Conservation (phyloP, 441 rosid genomes). For the Bruguiera hainesii region DNA sequence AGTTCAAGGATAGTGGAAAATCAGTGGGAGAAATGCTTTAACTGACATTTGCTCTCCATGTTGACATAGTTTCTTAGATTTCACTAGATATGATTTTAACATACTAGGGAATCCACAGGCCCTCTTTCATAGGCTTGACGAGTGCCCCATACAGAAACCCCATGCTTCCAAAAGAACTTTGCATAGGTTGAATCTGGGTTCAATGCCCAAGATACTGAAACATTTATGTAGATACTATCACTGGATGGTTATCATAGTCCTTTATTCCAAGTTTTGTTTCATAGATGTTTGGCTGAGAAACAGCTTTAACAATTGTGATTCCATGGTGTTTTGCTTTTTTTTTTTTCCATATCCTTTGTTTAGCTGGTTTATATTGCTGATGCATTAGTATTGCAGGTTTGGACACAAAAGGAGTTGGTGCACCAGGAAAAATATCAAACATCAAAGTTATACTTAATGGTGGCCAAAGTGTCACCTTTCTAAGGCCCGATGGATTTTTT, state of each 20-base stretch:
- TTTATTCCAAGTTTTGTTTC: constrained; percentile 7
- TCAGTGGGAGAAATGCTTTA: too few relatives aligned
- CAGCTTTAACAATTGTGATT: too few relatives aligned
- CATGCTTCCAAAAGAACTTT: too few relatives aligned
- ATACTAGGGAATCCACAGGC: too few relatives aligned
- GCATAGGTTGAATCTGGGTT: too few relatives aligned
- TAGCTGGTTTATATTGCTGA: constrained; percentile 15
- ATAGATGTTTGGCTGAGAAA: not conserved
- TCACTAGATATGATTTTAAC: too few relatives aligned
- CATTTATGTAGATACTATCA: constrained; percentile 1
- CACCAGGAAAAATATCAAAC: constrained; percentile 62
- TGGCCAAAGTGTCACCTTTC: constrained; percentile 69
- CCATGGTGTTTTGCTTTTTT: not conserved
- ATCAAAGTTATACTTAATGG: constrained; percentile 84
- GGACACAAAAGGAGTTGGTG: constrained; percentile 45
- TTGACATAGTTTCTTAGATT: too few relatives aligned
- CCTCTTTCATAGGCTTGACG: too few relatives aligned
- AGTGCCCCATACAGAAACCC: too few relatives aligned
- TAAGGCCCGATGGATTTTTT: constrained; percentile 95
- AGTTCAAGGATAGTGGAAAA: too few relatives aligned
- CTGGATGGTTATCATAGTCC: not conserved
- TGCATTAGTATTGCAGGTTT: constrained; percentile 40
- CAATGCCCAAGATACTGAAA: not conserved
- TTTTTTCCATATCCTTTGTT: not conserved
- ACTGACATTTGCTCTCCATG: too few relatives aligned